These are phyloP conservation scores for Claviceps monticola DNA, from an alignment of 2,329 filamentous ascomycete genomes.

Conservation along the genomic window DNA sequence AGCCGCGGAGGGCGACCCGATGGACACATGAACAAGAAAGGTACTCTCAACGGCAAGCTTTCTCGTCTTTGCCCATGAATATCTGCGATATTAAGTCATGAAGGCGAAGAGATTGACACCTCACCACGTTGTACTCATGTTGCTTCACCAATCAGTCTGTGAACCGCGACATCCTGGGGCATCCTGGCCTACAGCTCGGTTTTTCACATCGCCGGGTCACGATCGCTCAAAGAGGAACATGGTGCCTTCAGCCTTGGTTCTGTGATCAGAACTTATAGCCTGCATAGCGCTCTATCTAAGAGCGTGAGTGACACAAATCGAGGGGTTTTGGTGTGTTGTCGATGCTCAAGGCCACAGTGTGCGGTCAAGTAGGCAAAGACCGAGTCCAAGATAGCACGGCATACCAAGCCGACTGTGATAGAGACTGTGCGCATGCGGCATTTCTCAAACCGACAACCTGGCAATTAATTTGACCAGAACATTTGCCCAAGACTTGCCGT, in stretches of 20 bases:
- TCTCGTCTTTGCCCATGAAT: neutral
- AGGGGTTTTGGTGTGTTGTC: neutral
- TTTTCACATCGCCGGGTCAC: neutral
- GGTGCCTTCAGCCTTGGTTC: neutral
- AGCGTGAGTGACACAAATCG: neutral
- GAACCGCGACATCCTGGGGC: neutral
- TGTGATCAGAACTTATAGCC: neutral
- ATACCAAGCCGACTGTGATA: neutral
- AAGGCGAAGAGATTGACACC: neutral
- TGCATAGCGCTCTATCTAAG: neutral
- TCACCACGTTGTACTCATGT: neutral
- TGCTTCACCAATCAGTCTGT: neutral
- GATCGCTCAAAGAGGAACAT: neutral
- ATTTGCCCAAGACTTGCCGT: neutral
- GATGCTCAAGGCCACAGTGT: neutral
- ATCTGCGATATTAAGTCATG: neutral
- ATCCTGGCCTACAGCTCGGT: neutral
- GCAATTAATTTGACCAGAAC: neutral
- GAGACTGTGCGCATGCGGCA: neutral
- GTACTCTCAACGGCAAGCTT: neutral
- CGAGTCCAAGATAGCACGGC: neutral
- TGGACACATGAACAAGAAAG: slow-evolving; percentile 2
- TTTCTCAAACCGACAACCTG: neutral
- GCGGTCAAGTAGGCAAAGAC: too few relatives aligned
- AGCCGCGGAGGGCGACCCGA: slow-evolving; percentile 23